A percentile compares a stretch with the other conserved stretches of the same genome.
Conservation (phyloP, 2,329 filamentous ascomycete genomes). For the Alternaria dauci region DNA sequence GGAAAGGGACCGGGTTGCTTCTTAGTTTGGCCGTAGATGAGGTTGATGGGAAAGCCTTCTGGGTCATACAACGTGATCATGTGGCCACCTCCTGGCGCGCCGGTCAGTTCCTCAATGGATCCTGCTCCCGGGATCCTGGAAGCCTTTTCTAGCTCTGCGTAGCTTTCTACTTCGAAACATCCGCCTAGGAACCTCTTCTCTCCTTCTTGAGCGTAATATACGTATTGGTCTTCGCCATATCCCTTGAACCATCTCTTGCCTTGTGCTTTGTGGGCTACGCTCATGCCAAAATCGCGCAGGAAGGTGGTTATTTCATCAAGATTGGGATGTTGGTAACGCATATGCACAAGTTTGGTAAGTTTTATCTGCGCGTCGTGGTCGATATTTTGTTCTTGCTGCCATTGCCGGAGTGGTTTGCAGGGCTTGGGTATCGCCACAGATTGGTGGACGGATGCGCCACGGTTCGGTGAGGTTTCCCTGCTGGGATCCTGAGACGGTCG, state of each 20-base stretch:
- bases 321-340: conserved; percentile 64
- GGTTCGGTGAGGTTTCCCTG: conserved; percentile 51
- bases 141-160: conserved; percentile 62
- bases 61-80: conserved; percentile 57
- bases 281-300: conserved; percentile 50
- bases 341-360: conserved; percentile 59
- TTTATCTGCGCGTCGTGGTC: conserved; percentile 56
- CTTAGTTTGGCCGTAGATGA: conserved; percentile 64
- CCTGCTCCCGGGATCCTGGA: conserved; percentile 59
- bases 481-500: conserved; percentile 31
- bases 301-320: conserved; percentile 59
- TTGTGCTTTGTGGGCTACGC: conserved; percentile 40
- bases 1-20: conserved; percentile 55
- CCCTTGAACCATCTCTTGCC: conserved; percentile 65
- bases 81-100: conserved; percentile 64
- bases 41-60: conserved; percentile 66
- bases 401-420: conserved; percentile 48
- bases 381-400: conserved; percentile 53
- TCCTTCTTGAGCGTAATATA: conserved; percentile 63
- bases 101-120: conserved; percentile 58
- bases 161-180: conserved; percentile 65
- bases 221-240: conserved; percentile 68
- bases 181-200: conserved; percentile 65
- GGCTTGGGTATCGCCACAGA: conserved; percentile 48
- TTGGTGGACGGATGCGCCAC: conserved; percentile 52